Evolutionary conservation across 2,329 filamentous ascomycete genomes (phyloP), one percentile per base, ranked within the genome.

Genomic region (Rhynchosporium secalis): DNA sequence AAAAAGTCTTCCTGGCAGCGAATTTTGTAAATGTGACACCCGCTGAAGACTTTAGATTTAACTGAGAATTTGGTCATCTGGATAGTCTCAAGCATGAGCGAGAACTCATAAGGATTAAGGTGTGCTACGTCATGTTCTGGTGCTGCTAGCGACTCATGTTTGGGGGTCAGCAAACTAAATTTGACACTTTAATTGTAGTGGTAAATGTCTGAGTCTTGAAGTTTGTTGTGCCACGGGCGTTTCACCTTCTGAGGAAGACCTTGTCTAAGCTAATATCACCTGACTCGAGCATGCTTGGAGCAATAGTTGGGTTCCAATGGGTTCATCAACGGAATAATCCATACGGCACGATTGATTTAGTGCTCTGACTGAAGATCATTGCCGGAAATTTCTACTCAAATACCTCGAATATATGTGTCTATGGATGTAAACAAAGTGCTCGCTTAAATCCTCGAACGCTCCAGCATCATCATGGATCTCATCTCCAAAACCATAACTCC

Each of bases 191-290:
- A 20, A 13, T 41, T n/a, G 33, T 6, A 10, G 33, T 54, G 20
- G 15, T 38, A 54, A n/a, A 40, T 28, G 36, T 3, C n/a, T 20
- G 4, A 41, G 6, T 26, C 38, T 28, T 5, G 33, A 36, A 36
- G 49, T 52, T 40, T 54, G 33, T 20, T 54, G 36, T 26, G 36
- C 28, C n/a, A 54, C n/a, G 49, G 20, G 8, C 13, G 49, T 54
- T 54, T 54, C 49, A 54, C 38, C 4, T 33, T 54, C 38, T 54
- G 20, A 36, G 38, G 49, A 36, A 33, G 38, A 54, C 49, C 49
- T n/a, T 54, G 49, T 54, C 49, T 3, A 3, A 33, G 13, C 4
- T n/a, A 13, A 2, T 28, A 12, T 54, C 49, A 54, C 33, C 29
- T 40, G 49, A 54, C 36, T 54, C 33, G 49, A 40, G 33, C 10